These are phyloP conservation scores for Inga leiocalycina DNA, from an alignment of 306 rosid genomes.

Conservation along the genomic window DNA sequence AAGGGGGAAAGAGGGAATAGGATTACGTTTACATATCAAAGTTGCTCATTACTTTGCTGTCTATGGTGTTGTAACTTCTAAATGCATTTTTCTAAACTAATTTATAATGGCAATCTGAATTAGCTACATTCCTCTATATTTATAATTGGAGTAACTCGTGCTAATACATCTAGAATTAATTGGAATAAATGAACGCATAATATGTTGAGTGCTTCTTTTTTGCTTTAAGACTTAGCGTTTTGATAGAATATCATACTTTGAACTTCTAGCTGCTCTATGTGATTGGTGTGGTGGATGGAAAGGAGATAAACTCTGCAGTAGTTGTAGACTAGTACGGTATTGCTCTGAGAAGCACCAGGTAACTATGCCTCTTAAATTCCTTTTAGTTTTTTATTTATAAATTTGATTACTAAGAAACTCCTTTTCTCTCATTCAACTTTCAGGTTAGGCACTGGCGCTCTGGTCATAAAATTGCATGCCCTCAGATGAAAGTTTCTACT, in stretches of 20 bases:
- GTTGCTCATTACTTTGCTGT: neutral
- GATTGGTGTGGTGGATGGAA: constrained; percentile 91
- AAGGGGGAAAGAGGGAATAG: no score
- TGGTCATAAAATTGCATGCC: constrained; percentile 74
- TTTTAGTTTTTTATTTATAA: neutral
- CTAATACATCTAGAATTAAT: neutral
- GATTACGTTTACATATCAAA: no score
- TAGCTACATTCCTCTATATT: neutral
- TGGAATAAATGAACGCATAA: neutral
- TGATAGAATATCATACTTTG: constrained; percentile 29
- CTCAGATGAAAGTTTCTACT: constrained; percentile 50
- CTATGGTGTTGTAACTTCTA: neutral
- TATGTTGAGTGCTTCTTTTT: neutral
- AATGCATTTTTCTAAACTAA: constrained; percentile 3
- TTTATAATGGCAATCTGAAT: neutral
- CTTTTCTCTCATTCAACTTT: constrained; percentile 28
- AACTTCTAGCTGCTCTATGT: constrained; percentile 64
- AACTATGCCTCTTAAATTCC: constrained; percentile 26
- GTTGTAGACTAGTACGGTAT: constrained; percentile 72
- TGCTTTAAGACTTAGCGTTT: constrained; percentile 1
- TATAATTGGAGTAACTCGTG: neutral
- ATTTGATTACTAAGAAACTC: neutral
- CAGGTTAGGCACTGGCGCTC: constrained; percentile 70
- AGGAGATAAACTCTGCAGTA: constrained; percentile 67
- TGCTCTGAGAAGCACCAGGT: constrained; percentile 93